Evolutionary conservation across 2,329 filamentous ascomycete species (phyloP).

Genomic region (Tolypocladium tropicale): DNA sequence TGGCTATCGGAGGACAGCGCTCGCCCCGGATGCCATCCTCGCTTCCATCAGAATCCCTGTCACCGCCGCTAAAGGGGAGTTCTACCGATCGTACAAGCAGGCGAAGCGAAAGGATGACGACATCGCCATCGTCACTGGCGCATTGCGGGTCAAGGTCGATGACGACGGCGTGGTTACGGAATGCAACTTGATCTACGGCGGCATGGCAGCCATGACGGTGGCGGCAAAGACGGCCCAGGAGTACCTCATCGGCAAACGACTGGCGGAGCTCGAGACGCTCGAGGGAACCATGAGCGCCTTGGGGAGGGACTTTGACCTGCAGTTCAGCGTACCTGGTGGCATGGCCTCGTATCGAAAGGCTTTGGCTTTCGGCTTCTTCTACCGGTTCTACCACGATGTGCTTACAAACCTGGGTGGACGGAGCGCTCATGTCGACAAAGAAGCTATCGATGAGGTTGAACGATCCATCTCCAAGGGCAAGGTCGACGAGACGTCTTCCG

Average conservation of each 20-base stretch:
- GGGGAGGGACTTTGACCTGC: constrained; percentile 80
- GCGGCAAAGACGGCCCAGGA: constrained; percentile 68
- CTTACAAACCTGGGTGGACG: constrained; percentile 48
- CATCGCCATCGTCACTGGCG: constrained; percentile 92
- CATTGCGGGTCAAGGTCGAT: constrained; percentile 64
- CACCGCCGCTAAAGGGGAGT: constrained; percentile 65
- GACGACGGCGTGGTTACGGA: constrained; percentile 60
- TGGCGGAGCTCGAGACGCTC: constrained; percentile 71
- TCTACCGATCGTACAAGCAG: constrained; percentile 87
- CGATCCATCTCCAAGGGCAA: constrained; percentile 69
- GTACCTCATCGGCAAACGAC: constrained; percentile 66
- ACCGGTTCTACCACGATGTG: constrained; percentile 90
- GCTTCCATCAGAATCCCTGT: constrained; percentile 78
- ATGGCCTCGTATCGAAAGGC: constrained; percentile 96
- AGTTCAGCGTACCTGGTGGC: constrained; percentile 85
- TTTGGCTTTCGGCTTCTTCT: constrained; percentile 87
- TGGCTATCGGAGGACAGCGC: constrained; percentile 76
- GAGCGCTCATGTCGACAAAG: constrained; percentile 46
- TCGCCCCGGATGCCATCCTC: constrained; percentile 74
- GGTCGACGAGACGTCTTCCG: constrained; percentile 65
- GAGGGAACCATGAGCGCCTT: constrained; percentile 85
- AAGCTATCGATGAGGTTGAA: constrained; percentile 78
- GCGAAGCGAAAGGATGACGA: constrained; percentile 96
- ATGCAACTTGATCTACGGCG: constrained; percentile 79
- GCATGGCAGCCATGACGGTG: constrained; percentile 90